These are phyloP conservation scores for Glycine tomentella DNA, from an alignment of 306 rosid species.

Conservation along the genomic window DNA sequence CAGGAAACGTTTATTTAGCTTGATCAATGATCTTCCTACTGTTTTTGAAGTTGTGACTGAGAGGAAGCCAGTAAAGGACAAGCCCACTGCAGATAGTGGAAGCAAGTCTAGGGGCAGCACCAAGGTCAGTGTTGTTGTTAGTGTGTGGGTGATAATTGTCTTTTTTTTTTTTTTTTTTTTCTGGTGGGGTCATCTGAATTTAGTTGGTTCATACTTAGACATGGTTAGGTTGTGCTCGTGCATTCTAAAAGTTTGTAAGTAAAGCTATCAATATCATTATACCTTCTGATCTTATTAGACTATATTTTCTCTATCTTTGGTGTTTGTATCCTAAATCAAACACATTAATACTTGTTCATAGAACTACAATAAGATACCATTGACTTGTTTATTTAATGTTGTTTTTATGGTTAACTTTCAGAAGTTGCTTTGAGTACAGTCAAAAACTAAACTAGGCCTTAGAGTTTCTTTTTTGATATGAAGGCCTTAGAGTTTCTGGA, in stretches of 20 bases:
- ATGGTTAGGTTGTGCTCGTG: neutral
- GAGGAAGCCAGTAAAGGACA: slow-evolving; percentile 85
- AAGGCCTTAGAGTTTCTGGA: slow-evolving; percentile 1
- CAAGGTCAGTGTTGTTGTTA: slow-evolving; percentile 64
- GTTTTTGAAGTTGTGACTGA: slow-evolving; percentile 99
- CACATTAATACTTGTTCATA: neutral
- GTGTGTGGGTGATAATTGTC: too few relatives aligned
- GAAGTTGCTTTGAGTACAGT: slow-evolving; percentile 26
- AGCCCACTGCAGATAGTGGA: slow-evolving; percentile 92
- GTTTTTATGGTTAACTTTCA: slow-evolving; percentile 16
- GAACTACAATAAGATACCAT: neutral
- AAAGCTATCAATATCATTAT: neutral
- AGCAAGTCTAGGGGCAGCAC: slow-evolving; percentile 91
- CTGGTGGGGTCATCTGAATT: too few relatives aligned
- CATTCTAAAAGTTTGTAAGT: neutral
- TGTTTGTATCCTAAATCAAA: slow-evolving; percentile 1
- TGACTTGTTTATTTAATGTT: neutral
- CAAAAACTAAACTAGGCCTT: neutral
- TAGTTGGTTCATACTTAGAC: too few relatives aligned
- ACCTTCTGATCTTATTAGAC: neutral
- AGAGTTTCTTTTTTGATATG: too few relatives aligned
- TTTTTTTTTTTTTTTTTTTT: too few relatives aligned
- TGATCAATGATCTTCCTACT: slow-evolving; percentile 98
- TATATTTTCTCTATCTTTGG: neutral
- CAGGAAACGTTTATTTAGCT: slow-evolving; percentile 95